Conservation (phyloP, 441 rosid genomes). For the Mallotus repandus region DNA sequence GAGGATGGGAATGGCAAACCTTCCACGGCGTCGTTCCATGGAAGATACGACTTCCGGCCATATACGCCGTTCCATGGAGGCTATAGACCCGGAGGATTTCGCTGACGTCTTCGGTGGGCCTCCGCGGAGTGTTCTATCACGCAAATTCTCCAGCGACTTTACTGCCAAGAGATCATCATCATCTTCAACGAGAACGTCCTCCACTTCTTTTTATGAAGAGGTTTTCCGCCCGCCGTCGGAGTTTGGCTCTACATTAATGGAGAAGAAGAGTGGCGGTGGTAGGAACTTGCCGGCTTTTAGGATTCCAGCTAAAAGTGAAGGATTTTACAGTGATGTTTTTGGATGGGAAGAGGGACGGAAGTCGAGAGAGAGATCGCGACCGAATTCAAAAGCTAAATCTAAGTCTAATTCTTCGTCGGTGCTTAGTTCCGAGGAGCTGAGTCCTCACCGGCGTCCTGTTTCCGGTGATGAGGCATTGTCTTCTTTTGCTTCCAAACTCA, state of each 20-base stretch:
- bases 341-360: slow-evolving; percentile 40
- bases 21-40: slow-evolving; percentile 46
- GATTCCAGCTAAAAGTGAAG: slow-evolving; percentile 58
- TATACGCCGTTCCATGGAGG: slow-evolving; percentile 30
- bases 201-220: slow-evolving; percentile 61
- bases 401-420: slow-evolving; percentile 72
- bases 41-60: slow-evolving; percentile 16
- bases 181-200: slow-evolving; percentile 19
- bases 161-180: slow-evolving; percentile 26
- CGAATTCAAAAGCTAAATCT: slow-evolving; percentile 51
- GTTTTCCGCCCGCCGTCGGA: slow-evolving; percentile 54
- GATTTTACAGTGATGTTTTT: slow-evolving; percentile 67
- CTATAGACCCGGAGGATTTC: slow-evolving; percentile 56
- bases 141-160: slow-evolving; percentile 63
- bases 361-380: slow-evolving; percentile 55
- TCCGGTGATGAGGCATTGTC: slow-evolving; percentile 65
- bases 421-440: slow-evolving; percentile 73
- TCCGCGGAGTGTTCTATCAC: slow-evolving; percentile 56
- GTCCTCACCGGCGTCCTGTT: slow-evolving; percentile 56
- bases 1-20: slow-evolving; percentile 25
- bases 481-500: slow-evolving; percentile 77
- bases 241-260: slow-evolving; percentile 5
- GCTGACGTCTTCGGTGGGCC: slow-evolving; percentile 92
- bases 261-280: slow-evolving; percentile 36
- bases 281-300: slow-evolving; percentile 63